phyloP scores from a whole-genome alignment of 2,329 filamentous ascomycete genomes.

The Cercospora sp. region DNA sequence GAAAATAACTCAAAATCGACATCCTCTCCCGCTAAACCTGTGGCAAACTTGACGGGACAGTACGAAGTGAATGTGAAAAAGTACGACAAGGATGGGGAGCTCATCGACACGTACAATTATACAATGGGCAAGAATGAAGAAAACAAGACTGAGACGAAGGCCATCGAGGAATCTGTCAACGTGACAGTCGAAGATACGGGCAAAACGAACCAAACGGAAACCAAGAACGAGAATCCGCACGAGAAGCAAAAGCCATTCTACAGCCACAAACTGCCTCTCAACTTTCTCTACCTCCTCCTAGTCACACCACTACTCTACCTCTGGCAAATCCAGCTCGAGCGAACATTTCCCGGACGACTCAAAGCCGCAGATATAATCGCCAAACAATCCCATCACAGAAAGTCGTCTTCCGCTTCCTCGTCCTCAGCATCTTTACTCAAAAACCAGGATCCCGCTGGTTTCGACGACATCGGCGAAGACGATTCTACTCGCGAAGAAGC shows the following conservation, averaged over 20 bases:
- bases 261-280: conserved; percentile 8
- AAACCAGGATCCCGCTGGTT: accelerated
- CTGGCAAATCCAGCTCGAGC: conserved; percentile 27
- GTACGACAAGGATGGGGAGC: not conserved
- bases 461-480: not conserved
- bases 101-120: not conserved
- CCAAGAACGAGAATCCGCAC: not conserved
- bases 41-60: not conserved
- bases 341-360: conserved; percentile 15
- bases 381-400: not conserved
- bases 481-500: conserved; percentile 12
- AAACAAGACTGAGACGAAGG: not conserved
- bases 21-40: not conserved
- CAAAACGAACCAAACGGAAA: not conserved
- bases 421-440: not conserved
- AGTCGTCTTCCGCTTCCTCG: not conserved
- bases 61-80: not conserved
- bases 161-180: not conserved
- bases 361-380: not conserved
- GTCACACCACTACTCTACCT: conserved; percentile 15
- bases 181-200: not conserved
- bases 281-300: conserved; percentile 7
- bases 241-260: conserved; percentile 11
- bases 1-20: not conserved
- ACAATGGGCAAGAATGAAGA: not conserved